Conservation (phyloP, 345 rosid species). For the Eucalyptus sp. region DNA sequence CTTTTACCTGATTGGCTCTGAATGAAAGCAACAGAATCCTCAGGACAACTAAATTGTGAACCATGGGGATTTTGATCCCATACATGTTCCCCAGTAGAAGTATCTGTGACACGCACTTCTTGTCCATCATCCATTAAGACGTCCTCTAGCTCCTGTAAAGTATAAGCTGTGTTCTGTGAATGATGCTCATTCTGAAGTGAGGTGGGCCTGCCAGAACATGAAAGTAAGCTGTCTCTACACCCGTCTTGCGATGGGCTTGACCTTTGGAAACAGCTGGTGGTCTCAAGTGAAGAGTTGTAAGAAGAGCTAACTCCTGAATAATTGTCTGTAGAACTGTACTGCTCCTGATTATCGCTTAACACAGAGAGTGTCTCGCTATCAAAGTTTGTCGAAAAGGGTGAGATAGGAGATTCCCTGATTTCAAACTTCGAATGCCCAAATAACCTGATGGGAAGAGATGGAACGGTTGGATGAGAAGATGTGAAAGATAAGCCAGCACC, state of each 20-base stretch:
- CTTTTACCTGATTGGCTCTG: conserved; percentile 11
- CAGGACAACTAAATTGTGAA: background rate
- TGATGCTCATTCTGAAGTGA: conserved; percentile 10
- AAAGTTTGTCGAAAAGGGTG: conserved; percentile 21
- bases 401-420: conserved; percentile 33
- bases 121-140: conserved; percentile 4
- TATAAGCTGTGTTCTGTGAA: conserved; percentile 17
- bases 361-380: conserved; percentile 23
- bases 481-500: conserved; percentile 31
- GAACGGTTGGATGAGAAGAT: conserved; percentile 11
- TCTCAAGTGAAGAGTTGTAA: conserved; percentile 28
- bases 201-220: background rate
- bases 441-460: conserved; percentile 24
- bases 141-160: conserved; percentile 35
- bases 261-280: conserved; percentile 1
- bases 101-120: background rate
- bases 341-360: conserved; percentile 43
- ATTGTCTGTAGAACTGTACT: conserved; percentile 33
- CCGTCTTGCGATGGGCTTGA: conserved; percentile 22
- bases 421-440: conserved; percentile 19
- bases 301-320: conserved; percentile 35
- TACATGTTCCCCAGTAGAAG: background rate
- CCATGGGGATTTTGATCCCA: background rate
- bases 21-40: conserved; percentile 9
- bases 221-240: background rate